A percentile compares a stretch with the other conserved stretches of the same genome.
phyloP scores from a whole-genome alignment of 805 yeast species.

The Barnettozyma californica region DNA sequence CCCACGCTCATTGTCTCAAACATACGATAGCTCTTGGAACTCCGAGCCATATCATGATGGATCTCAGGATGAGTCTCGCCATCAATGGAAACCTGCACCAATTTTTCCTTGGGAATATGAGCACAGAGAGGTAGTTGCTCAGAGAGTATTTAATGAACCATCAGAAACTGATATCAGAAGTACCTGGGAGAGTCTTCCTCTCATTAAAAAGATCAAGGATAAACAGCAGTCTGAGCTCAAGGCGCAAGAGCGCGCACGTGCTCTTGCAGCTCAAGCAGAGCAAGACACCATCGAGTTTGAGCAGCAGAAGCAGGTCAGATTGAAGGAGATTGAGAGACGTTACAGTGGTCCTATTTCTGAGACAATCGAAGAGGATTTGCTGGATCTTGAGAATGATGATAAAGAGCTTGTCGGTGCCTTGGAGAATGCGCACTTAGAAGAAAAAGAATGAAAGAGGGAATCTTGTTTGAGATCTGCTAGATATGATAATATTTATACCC shows the following conservation, averaged over 20 bases:
- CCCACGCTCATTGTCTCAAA: constrained; percentile 10
- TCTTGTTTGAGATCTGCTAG: background rate
- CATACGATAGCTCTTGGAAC: constrained; percentile 1
- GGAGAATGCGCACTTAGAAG: background rate
- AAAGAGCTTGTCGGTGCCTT: constrained; percentile 2
- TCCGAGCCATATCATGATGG: background rate
- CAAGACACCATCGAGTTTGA: constrained; percentile 17
- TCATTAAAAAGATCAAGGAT: constrained; percentile 19
- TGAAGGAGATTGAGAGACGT: constrained; percentile 19
- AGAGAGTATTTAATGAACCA: constrained; percentile 21
- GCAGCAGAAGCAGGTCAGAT: constrained; percentile 13
- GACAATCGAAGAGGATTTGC: constrained; percentile 6
- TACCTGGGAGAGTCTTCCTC: constrained; percentile 21
- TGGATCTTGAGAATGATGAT: constrained; percentile 7
- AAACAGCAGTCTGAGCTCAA: constrained; percentile 10
- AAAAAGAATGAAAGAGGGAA: background rate
- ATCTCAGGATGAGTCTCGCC: background rate
- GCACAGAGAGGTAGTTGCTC: constrained; percentile 9
- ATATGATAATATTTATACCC: background rate
- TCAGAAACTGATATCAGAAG: constrained; percentile 9
- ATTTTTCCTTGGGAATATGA: constrained; percentile 30
- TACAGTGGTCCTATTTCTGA: constrained; percentile 9
- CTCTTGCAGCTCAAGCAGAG: constrained; percentile 14
- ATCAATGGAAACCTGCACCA: constrained; percentile 16
- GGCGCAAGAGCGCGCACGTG: constrained; percentile 5